Evolutionary conservation across 345 rosid genomes (phyloP).

Genomic region (Lepidium didymum): DNA sequence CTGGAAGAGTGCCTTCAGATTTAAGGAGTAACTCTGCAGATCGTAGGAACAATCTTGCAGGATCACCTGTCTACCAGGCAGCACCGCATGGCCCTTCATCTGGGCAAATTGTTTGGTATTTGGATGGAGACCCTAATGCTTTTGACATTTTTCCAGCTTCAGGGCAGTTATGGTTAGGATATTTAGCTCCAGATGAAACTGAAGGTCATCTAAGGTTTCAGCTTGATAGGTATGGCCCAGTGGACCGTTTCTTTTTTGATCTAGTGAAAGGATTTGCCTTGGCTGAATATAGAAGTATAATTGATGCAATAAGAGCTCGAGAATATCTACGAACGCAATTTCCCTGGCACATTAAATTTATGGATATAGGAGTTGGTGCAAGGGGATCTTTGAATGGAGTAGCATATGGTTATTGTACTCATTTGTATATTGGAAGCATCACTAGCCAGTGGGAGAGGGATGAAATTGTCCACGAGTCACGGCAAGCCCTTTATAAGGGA

Average conservation of each 20-base stretch:
- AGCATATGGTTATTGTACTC: constrained; percentile 68
- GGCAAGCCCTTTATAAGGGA: constrained; percentile 70
- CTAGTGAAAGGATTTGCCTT: constrained; percentile 73
- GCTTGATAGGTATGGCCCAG: constrained; percentile 80
- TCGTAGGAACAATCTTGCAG: constrained; percentile 43
- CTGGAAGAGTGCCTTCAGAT: constrained; percentile 41
- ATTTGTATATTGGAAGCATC: constrained; percentile 76
- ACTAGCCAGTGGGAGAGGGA: constrained; percentile 85
- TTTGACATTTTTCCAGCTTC: constrained; percentile 82
- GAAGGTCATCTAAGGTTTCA: constrained; percentile 81
- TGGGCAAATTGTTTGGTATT: constrained; percentile 54
- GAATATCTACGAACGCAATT: constrained; percentile 67
- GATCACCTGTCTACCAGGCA: constrained; percentile 57
- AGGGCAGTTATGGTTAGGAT: constrained; percentile 84
- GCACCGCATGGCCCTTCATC: constrained; percentile 37
- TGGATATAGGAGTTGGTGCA: constrained; percentile 84
- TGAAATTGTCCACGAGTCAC: constrained; percentile 75
- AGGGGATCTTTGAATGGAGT: constrained; percentile 73
- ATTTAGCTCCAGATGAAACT: constrained; percentile 61
- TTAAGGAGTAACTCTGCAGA: constrained; percentile 64
- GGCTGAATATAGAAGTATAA: constrained; percentile 78
- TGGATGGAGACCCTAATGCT: constrained; percentile 71
- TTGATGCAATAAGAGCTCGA: constrained; percentile 87
- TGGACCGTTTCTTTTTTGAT: constrained; percentile 69
- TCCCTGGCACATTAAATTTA: constrained; percentile 80